phyloP scores from a whole-genome alignment of 768 basidiomycete genomes.

The Leucosporidium creatinivorum region DNA sequence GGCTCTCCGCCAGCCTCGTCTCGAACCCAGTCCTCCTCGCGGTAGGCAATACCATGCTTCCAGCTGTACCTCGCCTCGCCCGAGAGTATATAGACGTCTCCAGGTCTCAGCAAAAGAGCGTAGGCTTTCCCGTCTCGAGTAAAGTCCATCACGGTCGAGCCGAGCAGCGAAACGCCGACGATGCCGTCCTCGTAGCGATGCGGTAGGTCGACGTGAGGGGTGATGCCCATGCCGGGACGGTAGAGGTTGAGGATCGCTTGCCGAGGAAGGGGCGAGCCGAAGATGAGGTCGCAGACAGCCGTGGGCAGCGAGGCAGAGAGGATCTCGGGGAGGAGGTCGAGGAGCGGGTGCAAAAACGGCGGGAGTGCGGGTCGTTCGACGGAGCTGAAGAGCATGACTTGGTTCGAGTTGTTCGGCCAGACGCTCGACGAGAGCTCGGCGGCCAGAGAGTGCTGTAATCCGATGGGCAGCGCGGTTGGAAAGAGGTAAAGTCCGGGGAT shows the following conservation, averaged over 20 bases:
- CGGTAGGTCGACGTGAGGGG: constrained; percentile 76
- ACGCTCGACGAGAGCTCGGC: background rate
- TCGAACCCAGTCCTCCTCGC: constrained; percentile 55
- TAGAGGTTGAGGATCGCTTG: constrained; percentile 91
- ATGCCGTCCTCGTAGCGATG: constrained; percentile 82
- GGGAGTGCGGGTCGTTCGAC: constrained; percentile 3
- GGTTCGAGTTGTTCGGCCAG: constrained; percentile 15
- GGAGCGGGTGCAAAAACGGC: constrained; percentile 2
- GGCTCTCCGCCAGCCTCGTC: constrained; percentile 37
- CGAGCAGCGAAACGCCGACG: constrained; percentile 72
- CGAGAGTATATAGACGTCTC: constrained; percentile 69
- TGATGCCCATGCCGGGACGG: constrained; percentile 78
- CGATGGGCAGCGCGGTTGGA: background rate
- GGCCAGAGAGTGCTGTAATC: constrained; percentile 13
- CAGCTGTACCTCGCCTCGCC: constrained; percentile 76
- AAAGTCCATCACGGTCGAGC: constrained; percentile 75
- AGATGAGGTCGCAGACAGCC: constrained; percentile 1
- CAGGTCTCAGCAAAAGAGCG: constrained; percentile 64
- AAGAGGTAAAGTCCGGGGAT: constrained; percentile 26
- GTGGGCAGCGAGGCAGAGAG: background rate
- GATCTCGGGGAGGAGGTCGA: constrained; percentile 11
- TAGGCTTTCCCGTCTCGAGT: constrained; percentile 32
- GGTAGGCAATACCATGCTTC: constrained; percentile 76
- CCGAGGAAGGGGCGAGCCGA: background rate
- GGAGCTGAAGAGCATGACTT: constrained; percentile 30